Base-by-base conservation (phyloP, 2,329 filamentous ascomycete species). In the Aureobasidium sp. region DNA sequence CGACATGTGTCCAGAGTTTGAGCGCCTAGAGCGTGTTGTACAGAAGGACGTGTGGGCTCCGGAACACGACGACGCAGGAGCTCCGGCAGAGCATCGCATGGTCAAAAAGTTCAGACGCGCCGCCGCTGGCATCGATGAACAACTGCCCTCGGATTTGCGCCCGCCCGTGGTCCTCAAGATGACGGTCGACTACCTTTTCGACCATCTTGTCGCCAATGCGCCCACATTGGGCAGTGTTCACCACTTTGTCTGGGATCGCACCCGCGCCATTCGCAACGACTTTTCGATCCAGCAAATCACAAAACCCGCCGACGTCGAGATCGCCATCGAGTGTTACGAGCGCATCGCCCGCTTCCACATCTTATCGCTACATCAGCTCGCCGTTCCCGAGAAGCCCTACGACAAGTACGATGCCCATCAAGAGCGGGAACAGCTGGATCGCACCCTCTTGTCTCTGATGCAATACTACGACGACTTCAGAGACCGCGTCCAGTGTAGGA, bases 241-340 rank as follows among this genome's bases (percentile, higher is more conserved):
- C 60, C 76, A 77, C 56, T 85, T 83, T 63, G 74, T 84, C 22
- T 85, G 81, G 81, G 81, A 84, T 62, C 74, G 81, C 16, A 83
- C 80, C 29, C 74, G 81, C 41, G 80, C 79, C 4, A 77, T 85
- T 55, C 76, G 81, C 35, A 84, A 84, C 61, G 81, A 85, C 62
- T 79, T 84, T 47, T 79, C 79, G 2, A 81, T 83, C 17, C 80
- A 83, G 63, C 77, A 80, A 60, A 68, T 83, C 54, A 77, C 75
- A 6, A 77, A 76, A 56, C 64, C 70, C n/a, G 69, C 72, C n/a
- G 77, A 83, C 61, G 72, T 84, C 30, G 66, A 70, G 41, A 73
- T 78, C 17, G 78, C 79, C 4, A 77, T 84, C 6, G 76, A 78
- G 19, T 83, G 80, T 59, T 75, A 79, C 44, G 81, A 85, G 63